Evolutionary conservation across 352 stramenopile genomes (phyloP).

Genomic region (Pythium vanterpoolii): DNA sequence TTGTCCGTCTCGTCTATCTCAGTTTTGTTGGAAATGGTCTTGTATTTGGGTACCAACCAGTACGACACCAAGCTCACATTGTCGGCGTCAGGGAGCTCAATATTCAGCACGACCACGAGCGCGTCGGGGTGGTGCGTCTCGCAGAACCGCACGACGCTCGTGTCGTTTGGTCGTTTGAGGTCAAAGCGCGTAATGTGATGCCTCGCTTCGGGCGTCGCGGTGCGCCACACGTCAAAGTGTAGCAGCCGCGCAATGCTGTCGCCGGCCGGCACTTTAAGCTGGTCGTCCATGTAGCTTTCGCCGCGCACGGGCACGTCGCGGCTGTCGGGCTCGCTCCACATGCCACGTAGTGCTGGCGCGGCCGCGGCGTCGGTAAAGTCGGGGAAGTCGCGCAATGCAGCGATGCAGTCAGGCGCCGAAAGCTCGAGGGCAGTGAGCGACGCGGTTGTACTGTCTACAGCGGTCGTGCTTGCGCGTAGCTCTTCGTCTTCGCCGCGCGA

Average conservation of each 20-base stretch:
- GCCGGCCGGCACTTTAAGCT: slow-evolving; percentile 36
- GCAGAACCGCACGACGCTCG: slow-evolving; percentile 54
- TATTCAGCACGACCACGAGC: slow-evolving; percentile 86
- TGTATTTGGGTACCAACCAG: slow-evolving; percentile 49
- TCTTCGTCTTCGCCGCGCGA: slow-evolving; percentile 22
- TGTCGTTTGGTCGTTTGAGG: slow-evolving; percentile 27
- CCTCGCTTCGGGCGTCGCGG: slow-evolving; percentile 35
- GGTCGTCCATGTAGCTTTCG: slow-evolving; percentile 49
- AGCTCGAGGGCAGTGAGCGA: slow-evolving; percentile 11
- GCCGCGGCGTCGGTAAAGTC: slow-evolving; percentile 34
- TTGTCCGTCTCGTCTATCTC: not conserved
- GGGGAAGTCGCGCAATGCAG: not conserved
- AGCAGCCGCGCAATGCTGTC: slow-evolving; percentile 39
- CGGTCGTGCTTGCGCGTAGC: slow-evolving; percentile 9
- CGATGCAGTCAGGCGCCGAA: slow-evolving; percentile 26
- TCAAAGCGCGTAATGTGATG: slow-evolving; percentile 59
- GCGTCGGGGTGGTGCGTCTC: slow-evolving; percentile 40
- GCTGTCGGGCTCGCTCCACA: slow-evolving; percentile 60
- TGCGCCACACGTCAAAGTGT: slow-evolving; percentile 64
- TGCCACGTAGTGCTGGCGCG: slow-evolving; percentile 35
- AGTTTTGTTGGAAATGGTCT: not conserved
- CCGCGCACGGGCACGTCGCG: slow-evolving; percentile 53
- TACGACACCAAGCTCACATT: slow-evolving; percentile 77
- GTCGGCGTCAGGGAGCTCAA: slow-evolving; percentile 70
- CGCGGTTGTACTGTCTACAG: slow-evolving; percentile 17